Conservation (phyloP, 1,284 basidiomycete genomes). For the Coniophora puteana region DNA sequence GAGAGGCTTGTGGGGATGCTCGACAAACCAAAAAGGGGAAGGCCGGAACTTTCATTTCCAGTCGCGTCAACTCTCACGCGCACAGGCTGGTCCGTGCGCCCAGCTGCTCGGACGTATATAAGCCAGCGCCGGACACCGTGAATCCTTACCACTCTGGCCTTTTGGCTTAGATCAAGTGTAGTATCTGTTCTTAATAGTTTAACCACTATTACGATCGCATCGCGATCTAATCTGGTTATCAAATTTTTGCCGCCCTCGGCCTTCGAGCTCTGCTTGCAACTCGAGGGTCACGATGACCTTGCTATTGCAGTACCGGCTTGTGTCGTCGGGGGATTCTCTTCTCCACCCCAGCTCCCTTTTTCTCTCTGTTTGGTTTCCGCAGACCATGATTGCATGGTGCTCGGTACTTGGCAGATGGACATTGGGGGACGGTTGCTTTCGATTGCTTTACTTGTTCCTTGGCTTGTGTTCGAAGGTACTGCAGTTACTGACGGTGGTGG, state of each 20-base stretch:
- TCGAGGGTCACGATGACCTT: constrained; percentile 11
- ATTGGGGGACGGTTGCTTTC: no score
- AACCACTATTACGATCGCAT: constrained; percentile 51
- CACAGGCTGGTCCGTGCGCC: no score
- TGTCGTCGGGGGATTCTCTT: constrained; percentile 10
- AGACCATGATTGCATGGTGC: no score
- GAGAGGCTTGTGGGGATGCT: no score
- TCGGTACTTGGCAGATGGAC: no score
- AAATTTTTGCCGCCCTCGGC: constrained; percentile 1
- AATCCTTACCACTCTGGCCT: constrained; percentile 76
- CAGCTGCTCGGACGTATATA: background rate
- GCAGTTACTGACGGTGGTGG: no score
- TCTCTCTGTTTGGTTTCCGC: constrained; percentile 7
- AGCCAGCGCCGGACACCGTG: background rate
- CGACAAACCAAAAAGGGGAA: no score
- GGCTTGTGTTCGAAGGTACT: no score
- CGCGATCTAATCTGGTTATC: background rate
- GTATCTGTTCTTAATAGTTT: constrained; percentile 87
- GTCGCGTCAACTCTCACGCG: no score
- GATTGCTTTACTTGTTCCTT: no score
- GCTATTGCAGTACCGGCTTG: constrained; percentile 11
- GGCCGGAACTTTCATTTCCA: no score
- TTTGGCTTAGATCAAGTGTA: constrained; percentile 92
- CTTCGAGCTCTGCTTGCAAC: constrained; percentile 13
- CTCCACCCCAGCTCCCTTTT: background rate